A percentile compares a stretch with the other conserved stretches of the same genome.
Conservation (phyloP, 2,329 filamentous ascomycete species). For the Aspergillus fischeri region DNA sequence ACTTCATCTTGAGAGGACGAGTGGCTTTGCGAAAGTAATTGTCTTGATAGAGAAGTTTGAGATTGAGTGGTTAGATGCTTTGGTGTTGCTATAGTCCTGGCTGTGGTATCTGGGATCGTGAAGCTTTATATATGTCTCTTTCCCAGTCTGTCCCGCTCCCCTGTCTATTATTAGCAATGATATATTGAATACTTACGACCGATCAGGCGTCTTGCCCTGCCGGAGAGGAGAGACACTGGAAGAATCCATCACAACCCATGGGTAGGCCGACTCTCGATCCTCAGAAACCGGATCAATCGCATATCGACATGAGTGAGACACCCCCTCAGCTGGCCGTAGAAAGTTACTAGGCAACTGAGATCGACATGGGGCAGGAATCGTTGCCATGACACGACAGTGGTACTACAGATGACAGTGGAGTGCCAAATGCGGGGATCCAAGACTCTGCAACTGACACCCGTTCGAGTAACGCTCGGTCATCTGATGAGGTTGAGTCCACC, state of each 20-base stretch:
- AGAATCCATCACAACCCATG: neutral
- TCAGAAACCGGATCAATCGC: neutral
- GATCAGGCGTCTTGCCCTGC: neutral
- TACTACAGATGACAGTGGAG: neutral
- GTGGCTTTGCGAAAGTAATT: neutral
- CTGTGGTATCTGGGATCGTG: neutral
- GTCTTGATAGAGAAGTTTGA: neutral
- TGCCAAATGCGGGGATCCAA: neutral
- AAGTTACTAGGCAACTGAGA: neutral
- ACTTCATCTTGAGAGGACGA: constrained; percentile 11
- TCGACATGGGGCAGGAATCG: neutral
- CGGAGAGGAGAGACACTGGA: neutral
- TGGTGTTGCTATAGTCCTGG: neutral
- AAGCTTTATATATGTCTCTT: neutral
- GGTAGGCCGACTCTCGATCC: neutral
- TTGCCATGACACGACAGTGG: neutral
- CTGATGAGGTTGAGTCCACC: neutral
- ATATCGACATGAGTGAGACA: neutral
- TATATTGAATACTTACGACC: neutral
- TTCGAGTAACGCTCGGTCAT: neutral
- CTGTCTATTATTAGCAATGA: neutral
- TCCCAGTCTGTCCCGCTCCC: neutral
- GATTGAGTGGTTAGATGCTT: neutral
- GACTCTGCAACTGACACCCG: neutral
- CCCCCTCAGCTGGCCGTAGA: neutral